A percentile compares a stretch with the other conserved stretches of the same genome.
These are phyloP conservation scores for Cladophialophora bantiana DNA, from an alignment of 2,329 filamentous ascomycete species.

Conservation along the genomic window DNA sequence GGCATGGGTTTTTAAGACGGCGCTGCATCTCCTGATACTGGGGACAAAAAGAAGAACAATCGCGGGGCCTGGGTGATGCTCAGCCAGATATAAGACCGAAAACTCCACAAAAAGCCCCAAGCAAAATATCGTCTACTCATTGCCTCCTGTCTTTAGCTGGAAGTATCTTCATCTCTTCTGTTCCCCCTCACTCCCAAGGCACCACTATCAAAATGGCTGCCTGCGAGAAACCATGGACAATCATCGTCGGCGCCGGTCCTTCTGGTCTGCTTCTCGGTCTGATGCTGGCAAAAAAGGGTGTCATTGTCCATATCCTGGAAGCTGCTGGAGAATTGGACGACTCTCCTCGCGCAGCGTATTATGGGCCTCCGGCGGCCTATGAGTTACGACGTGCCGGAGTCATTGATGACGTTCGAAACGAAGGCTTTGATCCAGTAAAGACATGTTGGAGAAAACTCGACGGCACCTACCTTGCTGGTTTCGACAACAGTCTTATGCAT, in stretches of 20 bases:
- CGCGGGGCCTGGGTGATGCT: conserved; percentile 20
- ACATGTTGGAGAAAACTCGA: conserved; percentile 56
- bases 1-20: conserved; percentile 4
- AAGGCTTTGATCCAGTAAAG: conserved; percentile 52
- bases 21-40: conserved; percentile 10
- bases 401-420: conserved; percentile 57
- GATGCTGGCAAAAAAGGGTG: conserved; percentile 45
- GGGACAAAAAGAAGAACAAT: conserved; percentile 5
- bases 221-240: conserved; percentile 31
- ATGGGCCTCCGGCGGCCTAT: conserved; percentile 64
- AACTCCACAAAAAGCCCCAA: background rate
- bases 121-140: background rate
- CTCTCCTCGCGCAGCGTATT: conserved; percentile 69
- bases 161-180: background rate
- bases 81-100: conserved; percentile 15
- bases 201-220: conserved; percentile 18
- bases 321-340: conserved; percentile 62
- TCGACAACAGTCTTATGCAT: conserved; percentile 29
- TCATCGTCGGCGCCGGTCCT: conserved; percentile 47
- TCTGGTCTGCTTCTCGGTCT: conserved; percentile 45
- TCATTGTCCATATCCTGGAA: conserved; percentile 57
- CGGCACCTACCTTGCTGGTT: conserved; percentile 45
- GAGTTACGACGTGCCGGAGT: conserved; percentile 67
- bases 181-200: background rate
- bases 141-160: background rate